Evolutionary conservation across 2,329 filamentous ascomycete species (phyloP), one percentile per base, ranked within the genome.

Genomic region (Colletotrichum truncatum): DNA sequence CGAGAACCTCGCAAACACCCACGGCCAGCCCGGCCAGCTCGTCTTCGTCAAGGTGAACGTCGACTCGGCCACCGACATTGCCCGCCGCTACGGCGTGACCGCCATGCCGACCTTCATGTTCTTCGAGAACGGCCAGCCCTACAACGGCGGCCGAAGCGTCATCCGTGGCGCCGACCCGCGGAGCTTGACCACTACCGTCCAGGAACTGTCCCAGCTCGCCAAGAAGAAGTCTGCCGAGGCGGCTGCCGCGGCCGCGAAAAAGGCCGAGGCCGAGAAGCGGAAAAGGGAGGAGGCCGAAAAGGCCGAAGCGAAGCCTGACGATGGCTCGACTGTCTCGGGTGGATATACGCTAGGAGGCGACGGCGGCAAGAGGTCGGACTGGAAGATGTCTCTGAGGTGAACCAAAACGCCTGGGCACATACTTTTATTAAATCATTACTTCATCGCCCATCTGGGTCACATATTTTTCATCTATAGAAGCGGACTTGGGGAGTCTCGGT

Each of bases 61-160:
- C 73, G 87, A 89, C 74, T 75, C 79, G 45, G 80, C 83, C 9
- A 78, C 82, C 61, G 83, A 85, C 53, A 78, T 86, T 18, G 82
- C 86, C 56, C 72, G 74, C 12, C 77, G 81, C 67, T 83, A 87
- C 71, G 76, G 78, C 73, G 78, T 89, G 72, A 78, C 81, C 25
- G 82, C 84, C 72, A 85, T 89, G 79, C 87, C 87, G 9, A 86
- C 86, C 39, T 89, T 89, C 73, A 77, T 86, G 73, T 84, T 88
- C 77, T 88, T 89, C 75, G 82, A 85, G 76, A 79, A 86, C 53
- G 85, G 85, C 58, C 77, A 81, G 73, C 77, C 57, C 71, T 80
- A 83, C 70, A 80, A 78, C 41, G 70, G 73, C 85, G 43, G 77
- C 78, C 39, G 80, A 78, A 59, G 76, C 36, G 51, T 67, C 45